Conservation (phyloP, 2,329 filamentous ascomycete genomes). For the Albifimbria verrucaria region DNA sequence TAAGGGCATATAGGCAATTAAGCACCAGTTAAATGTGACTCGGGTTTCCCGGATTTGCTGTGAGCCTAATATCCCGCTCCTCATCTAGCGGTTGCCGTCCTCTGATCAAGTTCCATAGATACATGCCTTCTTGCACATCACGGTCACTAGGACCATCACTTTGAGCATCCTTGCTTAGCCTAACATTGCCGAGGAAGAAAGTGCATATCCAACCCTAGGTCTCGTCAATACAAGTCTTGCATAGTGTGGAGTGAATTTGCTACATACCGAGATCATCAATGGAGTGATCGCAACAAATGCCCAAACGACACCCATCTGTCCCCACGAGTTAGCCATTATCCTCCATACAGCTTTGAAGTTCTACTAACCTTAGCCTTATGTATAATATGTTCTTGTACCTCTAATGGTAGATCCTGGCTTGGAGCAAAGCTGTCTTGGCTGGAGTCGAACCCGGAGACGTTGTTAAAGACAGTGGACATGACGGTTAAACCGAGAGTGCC, state of each 20-base stretch:
- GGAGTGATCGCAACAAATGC: conserved; percentile 61
- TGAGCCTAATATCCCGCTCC: conserved; percentile 11
- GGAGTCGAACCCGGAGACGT: conserved; percentile 34
- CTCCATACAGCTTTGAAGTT: neutral
- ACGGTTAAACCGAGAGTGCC: conserved; percentile 63
- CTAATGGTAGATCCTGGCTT: conserved; percentile 12
- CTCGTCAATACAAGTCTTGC: conserved; percentile 1
- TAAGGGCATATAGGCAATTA: too few relatives aligned
- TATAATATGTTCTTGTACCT: conserved; percentile 12
- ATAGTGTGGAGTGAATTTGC: neutral
- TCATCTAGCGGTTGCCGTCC: conserved; percentile 10
- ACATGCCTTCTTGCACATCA: conserved; percentile 26
- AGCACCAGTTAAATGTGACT: too few relatives aligned
- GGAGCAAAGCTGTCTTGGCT: conserved; percentile 19
- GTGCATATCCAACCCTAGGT: conserved; percentile 21
- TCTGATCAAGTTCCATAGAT: conserved; percentile 22
- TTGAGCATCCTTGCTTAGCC: conserved; percentile 17
- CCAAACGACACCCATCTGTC: conserved; percentile 58
- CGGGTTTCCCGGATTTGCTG: too few relatives aligned
- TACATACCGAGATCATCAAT: conserved; percentile 44
- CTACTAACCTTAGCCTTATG: conserved; percentile 22
- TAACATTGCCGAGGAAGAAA: conserved; percentile 27
- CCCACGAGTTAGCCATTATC: conserved; percentile 1
- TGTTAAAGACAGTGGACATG: conserved; percentile 69
- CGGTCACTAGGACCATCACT: conserved; percentile 10